Evolutionary conservation across 1,284 basidiomycete species (phyloP).

Genomic region (Cryptococcus sp.): DNA sequence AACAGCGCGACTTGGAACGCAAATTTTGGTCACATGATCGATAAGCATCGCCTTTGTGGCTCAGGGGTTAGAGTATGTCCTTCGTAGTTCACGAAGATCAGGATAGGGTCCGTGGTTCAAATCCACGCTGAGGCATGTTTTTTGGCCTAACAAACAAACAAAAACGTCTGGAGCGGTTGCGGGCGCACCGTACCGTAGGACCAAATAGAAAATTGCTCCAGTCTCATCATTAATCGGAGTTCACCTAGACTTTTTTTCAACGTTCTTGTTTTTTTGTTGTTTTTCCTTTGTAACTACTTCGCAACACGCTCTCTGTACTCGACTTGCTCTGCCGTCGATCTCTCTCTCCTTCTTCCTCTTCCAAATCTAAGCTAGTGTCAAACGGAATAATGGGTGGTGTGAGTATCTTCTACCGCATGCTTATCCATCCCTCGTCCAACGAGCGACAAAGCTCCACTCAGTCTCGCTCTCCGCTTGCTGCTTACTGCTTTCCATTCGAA

Average conservation of each 20-base stretch:
- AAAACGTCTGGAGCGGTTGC: too few relatives aligned
- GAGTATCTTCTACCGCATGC: background rate
- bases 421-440: background rate
- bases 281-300: background rate
- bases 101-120: constrained; percentile 18
- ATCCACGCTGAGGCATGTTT: constrained; percentile 12
- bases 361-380: background rate
- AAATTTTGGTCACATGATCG: too few relatives aligned
- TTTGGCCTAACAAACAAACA: background rate
- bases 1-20: too few relatives aligned
- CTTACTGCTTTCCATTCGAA: background rate
- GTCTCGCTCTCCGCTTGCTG: background rate
- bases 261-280: background rate
- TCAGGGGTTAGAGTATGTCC: constrained; percentile 22
- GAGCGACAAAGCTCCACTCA: background rate
- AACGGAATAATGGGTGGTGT: background rate
- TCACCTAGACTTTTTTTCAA: background rate
- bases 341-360: constrained; percentile 3
- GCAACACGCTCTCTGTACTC: too few relatives aligned
- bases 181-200: too few relatives aligned
- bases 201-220: too few relatives aligned
- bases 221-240: background rate
- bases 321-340: too few relatives aligned
- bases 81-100: constrained; percentile 12
- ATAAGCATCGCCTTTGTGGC: constrained; percentile 11